These are phyloP conservation scores for Adansonia digitata DNA, from an alignment of 345 rosid genomes.

Conservation along the genomic window DNA sequence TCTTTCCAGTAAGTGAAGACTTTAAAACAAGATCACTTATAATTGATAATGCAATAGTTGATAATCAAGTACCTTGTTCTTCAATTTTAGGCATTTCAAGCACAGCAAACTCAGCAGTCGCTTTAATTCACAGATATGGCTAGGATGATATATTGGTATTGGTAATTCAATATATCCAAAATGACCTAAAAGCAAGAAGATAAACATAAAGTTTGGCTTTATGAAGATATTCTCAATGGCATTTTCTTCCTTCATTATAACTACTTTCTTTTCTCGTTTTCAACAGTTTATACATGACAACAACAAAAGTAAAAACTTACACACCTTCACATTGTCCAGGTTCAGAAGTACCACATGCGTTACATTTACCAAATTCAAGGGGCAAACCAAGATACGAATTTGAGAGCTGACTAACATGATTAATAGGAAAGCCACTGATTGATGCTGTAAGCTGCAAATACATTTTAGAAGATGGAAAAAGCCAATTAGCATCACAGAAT, in stretches of 20 bases:
- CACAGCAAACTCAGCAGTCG: conserved; percentile 71
- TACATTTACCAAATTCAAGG: conserved; percentile 85
- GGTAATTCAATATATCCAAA: conserved; percentile 89
- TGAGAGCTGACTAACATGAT: conserved; percentile 69
- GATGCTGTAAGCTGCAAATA: conserved; percentile 59
- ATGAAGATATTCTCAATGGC: neutral
- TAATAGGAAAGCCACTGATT: conserved; percentile 56
- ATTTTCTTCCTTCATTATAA: neutral
- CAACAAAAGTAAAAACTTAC: neutral
- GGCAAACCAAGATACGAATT: conserved; percentile 92
- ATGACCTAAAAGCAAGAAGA: conserved; percentile 59
- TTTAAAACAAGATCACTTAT: neutral
- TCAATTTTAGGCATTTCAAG: conserved; percentile 82
- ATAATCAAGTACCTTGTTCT: conserved; percentile 53
- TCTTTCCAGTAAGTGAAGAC: neutral
- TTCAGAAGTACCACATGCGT: conserved; percentile 85
- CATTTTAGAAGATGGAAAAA: neutral
- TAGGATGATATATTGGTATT: conserved; percentile 83
- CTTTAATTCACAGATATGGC: conserved; percentile 69
- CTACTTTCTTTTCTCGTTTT: neutral
- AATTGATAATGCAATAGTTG: conserved; percentile 1
- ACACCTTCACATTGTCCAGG: conserved; percentile 80
- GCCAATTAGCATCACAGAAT: neutral
- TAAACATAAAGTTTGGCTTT: conserved; percentile 3
- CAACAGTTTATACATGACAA: neutral